Base-by-base conservation (phyloP, 495 filamentous ascomycete genomes). In the Sabuloglossum arenarium region DNA sequence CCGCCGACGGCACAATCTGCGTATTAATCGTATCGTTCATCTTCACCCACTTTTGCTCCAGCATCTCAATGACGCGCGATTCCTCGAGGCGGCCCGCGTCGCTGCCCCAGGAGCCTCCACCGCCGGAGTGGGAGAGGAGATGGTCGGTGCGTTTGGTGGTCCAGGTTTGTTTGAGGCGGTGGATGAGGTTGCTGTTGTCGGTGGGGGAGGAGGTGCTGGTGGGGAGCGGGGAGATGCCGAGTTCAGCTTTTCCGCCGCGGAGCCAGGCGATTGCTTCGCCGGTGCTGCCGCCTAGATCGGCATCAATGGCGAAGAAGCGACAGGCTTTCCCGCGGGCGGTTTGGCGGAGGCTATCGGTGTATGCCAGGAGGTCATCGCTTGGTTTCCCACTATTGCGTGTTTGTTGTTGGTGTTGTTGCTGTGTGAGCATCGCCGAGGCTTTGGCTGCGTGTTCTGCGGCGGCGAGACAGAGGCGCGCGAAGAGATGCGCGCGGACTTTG, bases 11-110 rank as follows among this genome's bases (percentile, higher is more conserved):
- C 31, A 97, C 75, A 6, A 73, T 27, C 62, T 97, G 89, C 0
- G 85, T 83, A 54, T 86, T 84, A 43, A 93, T 82, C 86, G 85
- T 93, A 69, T 95, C 87, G 66, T 98, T 98, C 70, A 85, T 79
- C 68, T 87, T 87, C 30, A 75, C 76, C 91, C 91, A 98, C 65
- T 94, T 95, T 50, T 71, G 73, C 64, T 94, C 82, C 55, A 98
- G 66, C 80, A 85, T 86, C 60, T 89, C 81, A 58, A 94, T 73
- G 0, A 95, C 84, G 50, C 85, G 72, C n/a, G 75, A 77, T 68
- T 98, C 91, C 63, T 96, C 91, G 21, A 84, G 65, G 59, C 74
- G 78, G 0, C 91, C 91, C 0, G 83, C 91, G 69, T 94, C 87
- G 21, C 10, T 4, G 6, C 45, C 45, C 45, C 45, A 28, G 34